Evolutionary conservation across 257 asterid genomes (phyloP), one percentile per base, ranked within the genome.

Genomic region (Solanum peruvianum): DNA sequence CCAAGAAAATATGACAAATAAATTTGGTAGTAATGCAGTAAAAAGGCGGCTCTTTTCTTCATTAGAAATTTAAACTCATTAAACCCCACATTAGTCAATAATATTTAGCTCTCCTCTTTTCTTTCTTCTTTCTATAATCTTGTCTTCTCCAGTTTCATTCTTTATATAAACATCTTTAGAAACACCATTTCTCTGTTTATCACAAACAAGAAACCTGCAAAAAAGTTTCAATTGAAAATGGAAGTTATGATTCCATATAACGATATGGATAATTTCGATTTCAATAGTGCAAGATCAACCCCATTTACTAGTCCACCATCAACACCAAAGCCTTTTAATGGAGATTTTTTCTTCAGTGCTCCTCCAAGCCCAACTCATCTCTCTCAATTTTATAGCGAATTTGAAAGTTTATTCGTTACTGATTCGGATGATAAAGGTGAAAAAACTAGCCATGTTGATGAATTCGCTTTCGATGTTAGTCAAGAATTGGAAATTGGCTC

Each of bases 331-430:
- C 85, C 89, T 11, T 87, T 92, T 52, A 92, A 94, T 20, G 92
- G 90, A 2, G 91, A 89, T 0, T 92, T 87, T 89, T 96, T 94
- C 82, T 88, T 87, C 88, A 94, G 98, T 82, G 98, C 98, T 31
- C 98, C 98, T 0, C 45, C 96, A 0, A 93, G 95, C 87, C 98
- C 98, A 20, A 85, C 95, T 29, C 94, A 90, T 56, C 88, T 92
- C 72, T 88, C 94, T 62, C 92, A 85, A 21, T 91, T 93, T 64
- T 91, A 90, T 60, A 84, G 89, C 2, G 93, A 91, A 39, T 91
- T 90, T 25, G 90, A 93, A 4, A 91, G 88, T 70, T 88, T 89
- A 42, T 72, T 86, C 85, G 44, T 39, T 25, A 47, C 56, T 78
- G 87, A 9, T 60, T 86, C 11, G 9, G 60, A 11, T 4, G 87